Evolutionary conservation across 768 basidiomycete species (phyloP).

Genomic region (Boletus reticulatus): DNA sequence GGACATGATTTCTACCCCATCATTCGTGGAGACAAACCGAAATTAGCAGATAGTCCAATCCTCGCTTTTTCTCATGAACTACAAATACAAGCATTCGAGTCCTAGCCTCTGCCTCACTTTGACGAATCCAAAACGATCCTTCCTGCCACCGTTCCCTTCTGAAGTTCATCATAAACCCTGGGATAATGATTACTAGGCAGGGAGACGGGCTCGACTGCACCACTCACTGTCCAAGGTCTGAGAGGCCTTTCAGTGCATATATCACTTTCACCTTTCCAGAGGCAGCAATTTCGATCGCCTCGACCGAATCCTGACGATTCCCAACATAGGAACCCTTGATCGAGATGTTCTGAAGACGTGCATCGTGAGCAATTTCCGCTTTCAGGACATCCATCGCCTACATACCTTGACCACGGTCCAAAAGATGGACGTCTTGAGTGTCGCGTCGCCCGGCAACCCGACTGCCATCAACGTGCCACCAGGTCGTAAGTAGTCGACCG

Average conservation of each 20-base stretch:
- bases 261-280: constrained; percentile 66
- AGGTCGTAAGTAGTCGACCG: constrained; percentile 70
- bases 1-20: too few relatives aligned
- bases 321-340: constrained; percentile 47
- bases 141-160: constrained; percentile 41
- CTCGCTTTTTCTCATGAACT: too few relatives aligned
- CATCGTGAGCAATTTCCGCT: not conserved
- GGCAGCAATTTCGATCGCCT: constrained; percentile 77
- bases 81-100: too few relatives aligned
- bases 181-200: not conserved
- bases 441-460: constrained; percentile 65
- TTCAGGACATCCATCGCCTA: not conserved
- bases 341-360: constrained; percentile 20
- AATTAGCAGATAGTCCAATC: too few relatives aligned
- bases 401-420: constrained; percentile 62
- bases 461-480: constrained; percentile 77
- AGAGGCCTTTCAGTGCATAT: constrained; percentile 45
- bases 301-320: constrained; percentile 80
- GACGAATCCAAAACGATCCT: constrained; percentile 39
- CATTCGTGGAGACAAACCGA: too few relatives aligned
- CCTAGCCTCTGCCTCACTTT: constrained; percentile 11
- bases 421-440: constrained; percentile 62
- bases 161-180: constrained; percentile 40
- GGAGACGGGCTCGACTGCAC: not conserved
- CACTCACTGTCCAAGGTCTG: constrained; percentile 53